Base-by-base conservation (phyloP, 78 protist species). In the Dictyostelium capitatum region DNA sequence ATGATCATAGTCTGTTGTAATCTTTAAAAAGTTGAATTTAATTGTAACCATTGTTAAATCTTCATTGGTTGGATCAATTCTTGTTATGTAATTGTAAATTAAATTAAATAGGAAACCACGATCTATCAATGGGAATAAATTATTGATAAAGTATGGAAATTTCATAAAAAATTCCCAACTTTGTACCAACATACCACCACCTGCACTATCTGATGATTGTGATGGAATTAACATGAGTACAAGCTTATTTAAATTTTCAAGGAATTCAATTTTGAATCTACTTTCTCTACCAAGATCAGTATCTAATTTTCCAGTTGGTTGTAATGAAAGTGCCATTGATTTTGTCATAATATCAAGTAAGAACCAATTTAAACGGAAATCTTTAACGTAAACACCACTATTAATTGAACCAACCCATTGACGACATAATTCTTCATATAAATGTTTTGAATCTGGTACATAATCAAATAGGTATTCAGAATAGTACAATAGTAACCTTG, bases 311-410 rank as follows among this genome's bases (percentile, higher is more conserved):
- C 81, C 75, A 30, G 93, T 56, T 19, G 81, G 81, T 48, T 80
- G 77, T 10, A 87, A 50, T 25, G 93, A 87, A 28, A 93, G 25
- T 53, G 91, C 82, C 96, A 93, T 93, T 37, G 96, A 93, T 79
- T 93, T 93, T 0, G 84, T 77, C 84, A 93, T 83, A 62, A 93
- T 82, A 53, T 83, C 96, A 59, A 93, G 78, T 6, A 93, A 54
- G 92, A 93, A 83, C 96, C 96, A 93, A 74, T 87, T 87, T 37
- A 87, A 87, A 56, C 93, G 62, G 69, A 87, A 87, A 51, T 87
- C 93, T 65, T 87, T 87, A 6, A 87, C 93, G 47, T 75, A 85
- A 12, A 85, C 79, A 70, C 90, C 90, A 37, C 75, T 65, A 28
- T 74, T 59, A 2, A 74, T 87, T 15, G 93, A 80, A 37, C 65